These are phyloP conservation scores for Geotrichum klebahnii DNA, from an alignment of 1,139 yeast genomes.

Conservation along the genomic window DNA sequence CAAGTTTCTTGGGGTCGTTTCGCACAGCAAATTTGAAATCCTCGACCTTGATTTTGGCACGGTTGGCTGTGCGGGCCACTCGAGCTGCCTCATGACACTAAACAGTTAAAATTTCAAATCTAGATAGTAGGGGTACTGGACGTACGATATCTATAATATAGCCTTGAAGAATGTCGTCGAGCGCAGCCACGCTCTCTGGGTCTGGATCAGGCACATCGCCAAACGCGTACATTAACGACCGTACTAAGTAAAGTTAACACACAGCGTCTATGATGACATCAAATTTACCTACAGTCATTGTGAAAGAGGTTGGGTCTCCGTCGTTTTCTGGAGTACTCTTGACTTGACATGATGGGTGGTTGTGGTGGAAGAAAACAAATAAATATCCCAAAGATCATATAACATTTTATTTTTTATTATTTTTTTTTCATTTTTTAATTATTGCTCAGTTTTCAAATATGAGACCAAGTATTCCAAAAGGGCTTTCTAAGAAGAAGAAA, in stretches of 20 bases:
- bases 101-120: slow-evolving; percentile 26
- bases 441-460: no score
- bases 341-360: slow-evolving; percentile 21
- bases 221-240: slow-evolving; percentile 71
- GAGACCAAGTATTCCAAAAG: slow-evolving; percentile 16
- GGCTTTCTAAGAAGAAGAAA: slow-evolving; percentile 15
- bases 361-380: not conserved
- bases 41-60: slow-evolving; percentile 76
- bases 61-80: slow-evolving; percentile 51
- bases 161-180: slow-evolving; percentile 80
- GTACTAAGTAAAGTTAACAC: slow-evolving; percentile 40
- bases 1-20: slow-evolving; percentile 76
- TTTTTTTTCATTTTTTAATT: not conserved
- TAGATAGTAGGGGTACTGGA: slow-evolving; percentile 20
- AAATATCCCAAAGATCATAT: not conserved
- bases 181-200: slow-evolving; percentile 68
- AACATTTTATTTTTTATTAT: not conserved
- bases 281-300: slow-evolving; percentile 36
- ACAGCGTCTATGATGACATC: not conserved
- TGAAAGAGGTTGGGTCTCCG: slow-evolving; percentile 38
- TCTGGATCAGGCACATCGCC: slow-evolving; percentile 82
- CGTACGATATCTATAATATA: slow-evolving; percentile 60
- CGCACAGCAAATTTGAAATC: slow-evolving; percentile 84
- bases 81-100: slow-evolving; percentile 55
- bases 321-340: slow-evolving; percentile 24